These are phyloP conservation scores for Apiospora pterosperma DNA, from an alignment of 2,329 filamentous ascomycete genomes.

Conservation along the genomic window DNA sequence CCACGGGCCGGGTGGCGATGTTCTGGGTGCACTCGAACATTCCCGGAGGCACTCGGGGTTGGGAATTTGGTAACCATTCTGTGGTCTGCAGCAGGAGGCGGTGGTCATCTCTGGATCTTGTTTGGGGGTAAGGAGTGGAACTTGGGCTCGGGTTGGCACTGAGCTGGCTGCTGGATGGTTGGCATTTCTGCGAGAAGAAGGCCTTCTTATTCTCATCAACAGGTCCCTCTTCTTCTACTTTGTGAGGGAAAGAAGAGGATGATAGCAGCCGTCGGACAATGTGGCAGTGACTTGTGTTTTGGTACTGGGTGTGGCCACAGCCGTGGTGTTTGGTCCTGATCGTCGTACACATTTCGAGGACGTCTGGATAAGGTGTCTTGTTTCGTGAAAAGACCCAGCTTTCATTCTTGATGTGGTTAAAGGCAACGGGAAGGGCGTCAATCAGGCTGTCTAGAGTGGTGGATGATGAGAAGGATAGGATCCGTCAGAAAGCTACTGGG, in stretches of 20 bases:
- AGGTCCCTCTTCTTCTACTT: neutral
- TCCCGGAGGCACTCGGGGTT: neutral
- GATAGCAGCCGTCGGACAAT: slow-evolving; percentile 16
- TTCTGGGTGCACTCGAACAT: neutral
- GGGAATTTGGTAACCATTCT: neutral
- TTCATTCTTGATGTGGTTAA: neutral
- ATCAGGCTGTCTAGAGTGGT: neutral
- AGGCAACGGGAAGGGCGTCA: neutral
- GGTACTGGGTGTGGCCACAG: slow-evolving; percentile 30
- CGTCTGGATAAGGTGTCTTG: neutral
- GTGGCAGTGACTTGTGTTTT: slow-evolving; percentile 31
- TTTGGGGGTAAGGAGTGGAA: slow-evolving; percentile 17
- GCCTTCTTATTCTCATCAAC: neutral
- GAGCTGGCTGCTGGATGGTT: neutral
- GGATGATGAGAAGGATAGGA: neutral
- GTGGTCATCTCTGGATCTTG: slow-evolving; percentile 15
- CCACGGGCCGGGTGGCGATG: neutral
- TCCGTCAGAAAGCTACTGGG: neutral
- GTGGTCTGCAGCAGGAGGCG: slow-evolving; percentile 15
- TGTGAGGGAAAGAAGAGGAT: neutral
- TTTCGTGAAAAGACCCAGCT: neutral
- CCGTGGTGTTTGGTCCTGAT: slow-evolving; percentile 21
- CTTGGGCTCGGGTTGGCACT: slow-evolving; percentile 12
- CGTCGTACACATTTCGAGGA: slow-evolving; percentile 28
- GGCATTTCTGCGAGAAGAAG: too few species aligned